A percentile compares a stretch with the other conserved stretches of the same genome.
phyloP scores from a whole-genome alignment of 169 alveolate genomes.

The Cryptosporidium tyzzeri region DNA sequence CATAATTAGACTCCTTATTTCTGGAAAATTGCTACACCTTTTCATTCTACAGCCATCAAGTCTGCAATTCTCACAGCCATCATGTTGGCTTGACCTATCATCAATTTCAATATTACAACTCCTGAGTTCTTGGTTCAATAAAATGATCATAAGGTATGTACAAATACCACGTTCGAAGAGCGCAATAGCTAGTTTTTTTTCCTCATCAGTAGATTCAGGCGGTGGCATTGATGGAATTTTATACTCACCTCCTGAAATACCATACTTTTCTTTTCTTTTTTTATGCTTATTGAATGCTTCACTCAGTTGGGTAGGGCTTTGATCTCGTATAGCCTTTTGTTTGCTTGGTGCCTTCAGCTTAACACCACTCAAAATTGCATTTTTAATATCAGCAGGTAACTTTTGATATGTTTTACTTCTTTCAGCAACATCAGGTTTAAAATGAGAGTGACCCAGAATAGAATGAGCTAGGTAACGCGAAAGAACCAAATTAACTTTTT shows the following conservation, averaged over 20 bases:
- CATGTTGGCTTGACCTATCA: not conserved
- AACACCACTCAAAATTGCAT: conserved; percentile 31
- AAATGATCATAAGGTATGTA: conserved; percentile 17
- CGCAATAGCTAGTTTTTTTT: not conserved
- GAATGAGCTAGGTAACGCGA: not conserved
- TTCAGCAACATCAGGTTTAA: not conserved
- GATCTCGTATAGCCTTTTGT: too few species aligned
- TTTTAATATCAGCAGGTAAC: conserved; percentile 10
- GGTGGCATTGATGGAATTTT: not conserved
- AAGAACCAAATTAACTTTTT: not conserved
- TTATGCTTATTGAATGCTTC: not conserved
- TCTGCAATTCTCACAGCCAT: conserved; percentile 32
- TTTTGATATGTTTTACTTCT: not conserved
- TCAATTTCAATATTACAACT: not conserved
- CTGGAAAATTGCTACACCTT: not conserved
- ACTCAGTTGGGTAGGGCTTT: too few species aligned
- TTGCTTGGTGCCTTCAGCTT: not conserved
- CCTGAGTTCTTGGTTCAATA: conserved; percentile 6
- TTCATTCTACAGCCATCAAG: conserved; percentile 41
- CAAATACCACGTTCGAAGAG: conserved; percentile 35
- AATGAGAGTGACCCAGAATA: not conserved
- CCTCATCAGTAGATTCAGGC: conserved; percentile 5
- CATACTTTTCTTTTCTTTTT: not conserved
- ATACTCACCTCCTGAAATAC: not conserved
- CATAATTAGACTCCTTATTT: not conserved